Evolutionary conservation across 2,329 filamentous ascomycete genomes (phyloP).

Genomic region (Byssochlamys sp.): DNA sequence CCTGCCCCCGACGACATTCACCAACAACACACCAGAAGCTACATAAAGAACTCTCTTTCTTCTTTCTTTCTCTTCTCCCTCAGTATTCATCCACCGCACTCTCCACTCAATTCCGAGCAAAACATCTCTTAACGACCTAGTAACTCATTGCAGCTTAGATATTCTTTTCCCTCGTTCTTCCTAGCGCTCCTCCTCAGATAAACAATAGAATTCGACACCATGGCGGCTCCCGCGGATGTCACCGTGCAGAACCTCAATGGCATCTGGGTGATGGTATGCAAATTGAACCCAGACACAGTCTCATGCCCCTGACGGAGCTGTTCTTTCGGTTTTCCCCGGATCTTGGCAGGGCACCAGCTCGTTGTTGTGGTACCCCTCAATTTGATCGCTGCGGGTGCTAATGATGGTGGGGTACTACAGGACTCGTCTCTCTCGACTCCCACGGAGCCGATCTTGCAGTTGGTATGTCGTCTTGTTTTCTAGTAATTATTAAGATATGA

Average conservation of each 20-base stretch:
- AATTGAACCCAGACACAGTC: neutral
- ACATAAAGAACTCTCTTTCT: neutral
- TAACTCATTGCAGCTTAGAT: neutral
- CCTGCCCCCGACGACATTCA: neutral
- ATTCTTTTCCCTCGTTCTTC: neutral
- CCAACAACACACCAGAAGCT: neutral
- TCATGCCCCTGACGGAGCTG: neutral
- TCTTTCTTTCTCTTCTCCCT: neutral
- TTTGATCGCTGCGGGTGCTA: neutral
- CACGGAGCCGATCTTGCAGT: conserved; percentile 57
- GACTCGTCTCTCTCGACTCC: conserved; percentile 65
- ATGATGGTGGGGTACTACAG: conserved; percentile 33
- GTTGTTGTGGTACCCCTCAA: neutral
- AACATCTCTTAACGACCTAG: neutral
- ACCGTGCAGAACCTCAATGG: conserved; percentile 60
- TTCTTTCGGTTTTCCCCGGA: neutral
- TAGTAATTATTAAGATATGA: neutral
- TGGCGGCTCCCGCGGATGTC: conserved; percentile 62
- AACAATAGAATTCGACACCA: conserved; percentile 29
- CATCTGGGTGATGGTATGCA: conserved; percentile 59
- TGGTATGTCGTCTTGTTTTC: conserved; percentile 33
- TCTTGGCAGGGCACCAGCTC: neutral
- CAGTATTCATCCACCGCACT: neutral
- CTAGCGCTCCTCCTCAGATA: neutral
- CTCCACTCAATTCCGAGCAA: neutral